Evolutionary conservation across 805 yeast species (phyloP).

Genomic region (Spathaspora girioi): DNA sequence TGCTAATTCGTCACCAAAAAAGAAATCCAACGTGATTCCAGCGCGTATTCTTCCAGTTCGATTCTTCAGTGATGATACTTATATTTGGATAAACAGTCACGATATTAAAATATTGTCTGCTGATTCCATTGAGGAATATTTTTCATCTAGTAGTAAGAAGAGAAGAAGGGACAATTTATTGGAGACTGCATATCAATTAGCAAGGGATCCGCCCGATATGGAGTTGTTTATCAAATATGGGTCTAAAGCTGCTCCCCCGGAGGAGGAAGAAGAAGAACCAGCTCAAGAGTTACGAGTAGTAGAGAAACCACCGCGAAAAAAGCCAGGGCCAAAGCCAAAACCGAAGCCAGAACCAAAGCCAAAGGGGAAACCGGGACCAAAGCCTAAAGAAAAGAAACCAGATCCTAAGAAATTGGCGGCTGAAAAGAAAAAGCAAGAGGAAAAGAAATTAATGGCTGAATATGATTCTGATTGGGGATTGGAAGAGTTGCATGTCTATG

Average conservation of each 20-base stretch:
- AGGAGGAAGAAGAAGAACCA: slow-evolving; percentile 42
- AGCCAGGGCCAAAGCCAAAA: background rate
- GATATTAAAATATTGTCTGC: slow-evolving; percentile 48
- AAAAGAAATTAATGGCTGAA: slow-evolving; percentile 13
- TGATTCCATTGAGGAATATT: slow-evolving; percentile 39
- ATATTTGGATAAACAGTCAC: slow-evolving; percentile 56
- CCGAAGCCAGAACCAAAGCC: background rate
- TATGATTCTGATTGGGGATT: slow-evolving; percentile 44
- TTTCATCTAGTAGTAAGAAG: slow-evolving; percentile 19
- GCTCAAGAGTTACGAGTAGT: slow-evolving; percentile 4
- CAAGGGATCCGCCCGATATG: slow-evolving; percentile 44
- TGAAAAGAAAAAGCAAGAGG: slow-evolving; percentile 11
- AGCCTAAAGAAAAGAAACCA: slow-evolving; percentile 8
- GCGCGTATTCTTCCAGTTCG: slow-evolving; percentile 47
- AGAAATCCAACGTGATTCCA: slow-evolving; percentile 8
- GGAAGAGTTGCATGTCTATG: slow-evolving; percentile 29
- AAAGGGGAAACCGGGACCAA: slow-evolving; percentile 2
- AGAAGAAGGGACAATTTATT: slow-evolving; percentile 44
- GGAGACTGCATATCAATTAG: slow-evolving; percentile 50
- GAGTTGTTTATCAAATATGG: slow-evolving; percentile 38
- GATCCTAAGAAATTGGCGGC: slow-evolving; percentile 9
- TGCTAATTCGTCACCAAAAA: slow-evolving; percentile 9
- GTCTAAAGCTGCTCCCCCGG: slow-evolving; percentile 44
- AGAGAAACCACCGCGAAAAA: slow-evolving; percentile 8
- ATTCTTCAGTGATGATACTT: slow-evolving; percentile 70